Evolutionary conservation across 2,329 filamentous ascomycete genomes (phyloP).

Genomic region (Trichoderma breve): DNA sequence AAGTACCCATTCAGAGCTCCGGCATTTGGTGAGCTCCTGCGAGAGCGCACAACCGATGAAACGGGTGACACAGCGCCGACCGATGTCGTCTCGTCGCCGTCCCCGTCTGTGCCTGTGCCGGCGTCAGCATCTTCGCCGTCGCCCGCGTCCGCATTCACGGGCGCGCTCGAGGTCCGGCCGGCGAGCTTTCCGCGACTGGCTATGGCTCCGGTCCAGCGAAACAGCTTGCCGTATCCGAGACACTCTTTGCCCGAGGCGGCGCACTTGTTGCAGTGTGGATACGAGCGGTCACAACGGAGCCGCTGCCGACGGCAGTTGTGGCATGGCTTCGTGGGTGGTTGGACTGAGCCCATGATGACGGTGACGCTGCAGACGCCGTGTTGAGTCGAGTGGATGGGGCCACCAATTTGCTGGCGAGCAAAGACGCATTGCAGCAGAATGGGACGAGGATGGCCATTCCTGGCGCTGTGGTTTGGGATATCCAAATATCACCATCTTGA

Average conservation of each 20-base stretch:
- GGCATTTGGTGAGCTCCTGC: background rate
- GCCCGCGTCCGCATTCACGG: background rate
- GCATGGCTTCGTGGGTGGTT: conserved; percentile 40
- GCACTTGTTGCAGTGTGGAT: conserved; percentile 53
- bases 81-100: background rate
- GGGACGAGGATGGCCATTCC: background rate
- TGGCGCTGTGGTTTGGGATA: background rate
- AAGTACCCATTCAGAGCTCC: background rate
- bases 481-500: background rate
- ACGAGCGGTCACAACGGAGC: conserved; percentile 52
- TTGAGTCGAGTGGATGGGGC: conserved; percentile 9
- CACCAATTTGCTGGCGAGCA: background rate
- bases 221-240: conserved; percentile 52
- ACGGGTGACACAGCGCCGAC: conserved; percentile 15
- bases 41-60: background rate
- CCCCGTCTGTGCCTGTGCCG: background rate
- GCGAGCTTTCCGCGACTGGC: conserved; percentile 44
- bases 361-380: conserved; percentile 7
- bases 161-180: conserved; percentile 35
- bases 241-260: conserved; percentile 48
- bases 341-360: conserved; percentile 27
- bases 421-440: conserved; percentile 11
- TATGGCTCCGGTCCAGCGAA: conserved; percentile 51
- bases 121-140: conserved; percentile 8
- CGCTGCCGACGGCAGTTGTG: conserved; percentile 55